Evolutionary conservation across 345 rosid genomes (phyloP), one percentile per base, ranked within the genome.

Genomic region (Eucalyptus curtisii): DNA sequence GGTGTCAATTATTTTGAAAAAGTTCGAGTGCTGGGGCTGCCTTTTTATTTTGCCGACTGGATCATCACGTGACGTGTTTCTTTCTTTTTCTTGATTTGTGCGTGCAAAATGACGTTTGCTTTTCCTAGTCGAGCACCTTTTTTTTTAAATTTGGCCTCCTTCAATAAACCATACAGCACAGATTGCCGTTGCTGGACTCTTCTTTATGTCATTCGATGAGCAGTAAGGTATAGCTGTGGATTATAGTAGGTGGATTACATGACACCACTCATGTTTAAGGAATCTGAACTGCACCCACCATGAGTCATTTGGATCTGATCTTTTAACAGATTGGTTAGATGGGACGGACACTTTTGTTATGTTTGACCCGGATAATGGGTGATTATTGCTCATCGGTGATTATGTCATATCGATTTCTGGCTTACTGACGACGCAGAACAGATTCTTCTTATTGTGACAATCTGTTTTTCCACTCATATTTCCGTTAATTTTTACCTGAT

Each of bases 201-300:
- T 71, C 68, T 89, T 88, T 90, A 80, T 90, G 90, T 85, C 87
- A 89, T 82, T 90, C 55, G 91, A 90, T 90, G 94, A 90, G 92
- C 89, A 49, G 89, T 87, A 89, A 86, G 91, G 89, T 89, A 53
- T 66, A 86, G 87, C 84, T 85, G 91, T 87, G 90, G 76, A 86
- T 88, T 87, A 31, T n/a, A 85, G 44, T 84, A 49, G 86, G 68
- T 85, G 90, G 91, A 88, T 88, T 91, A 81, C 89, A 89, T 90
- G 59, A 79, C 89, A 14, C 91, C 76, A 33, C 89, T 86, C 84
- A 66, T 89, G 91, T 64, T 90, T 87, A 88, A 90, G 92, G 92
- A 92, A 89, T 91, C 92, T 90, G 88, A 52, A 49, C 82, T 40
- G 81, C 86, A 48, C 68, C 45, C 42, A 86, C 88, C 3, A 57